These are phyloP conservation scores for Dysphania ambrosioides DNA, from an alignment of 148 eudicot genomes.

Conservation along the genomic window DNA sequence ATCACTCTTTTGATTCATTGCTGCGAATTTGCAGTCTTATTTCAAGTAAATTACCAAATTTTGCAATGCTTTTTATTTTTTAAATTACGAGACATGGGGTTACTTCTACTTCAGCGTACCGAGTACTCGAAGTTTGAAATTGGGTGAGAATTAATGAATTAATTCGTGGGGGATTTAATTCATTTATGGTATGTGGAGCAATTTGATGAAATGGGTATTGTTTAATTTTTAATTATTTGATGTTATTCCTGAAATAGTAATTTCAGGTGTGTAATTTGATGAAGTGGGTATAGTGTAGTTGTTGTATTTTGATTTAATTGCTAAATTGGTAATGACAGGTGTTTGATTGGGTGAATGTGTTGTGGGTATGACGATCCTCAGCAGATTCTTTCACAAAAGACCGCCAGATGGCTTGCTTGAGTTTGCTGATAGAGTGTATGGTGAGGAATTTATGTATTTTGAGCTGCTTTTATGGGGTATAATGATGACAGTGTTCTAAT, in stretches of 20 bases:
- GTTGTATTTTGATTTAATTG: not conserved
- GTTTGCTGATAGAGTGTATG: slow-evolving; percentile 89
- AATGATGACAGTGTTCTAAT: not conserved
- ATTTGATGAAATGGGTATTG: not conserved
- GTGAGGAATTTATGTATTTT: slow-evolving; percentile 35
- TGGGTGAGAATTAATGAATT: not conserved
- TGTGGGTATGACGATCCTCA: slow-evolving; percentile 70
- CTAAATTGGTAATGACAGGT: not conserved
- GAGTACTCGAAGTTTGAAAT: not conserved
- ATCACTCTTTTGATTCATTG: not conserved
- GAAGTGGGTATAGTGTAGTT: not conserved
- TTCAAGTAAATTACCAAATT: no score
- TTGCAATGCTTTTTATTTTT: not conserved
- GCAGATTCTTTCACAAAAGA: slow-evolving; percentile 91
- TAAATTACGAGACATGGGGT: not conserved
- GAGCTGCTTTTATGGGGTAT: not conserved
- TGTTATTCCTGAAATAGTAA: not conserved
- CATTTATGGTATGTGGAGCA: not conserved
- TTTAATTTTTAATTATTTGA: slow-evolving; percentile 6
- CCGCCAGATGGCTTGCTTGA: slow-evolving; percentile 98
- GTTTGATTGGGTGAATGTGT: no score
- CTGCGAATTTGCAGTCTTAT: not conserved
- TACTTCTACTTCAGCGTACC: not conserved
- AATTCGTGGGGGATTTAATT: not conserved
- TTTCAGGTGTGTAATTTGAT: slow-evolving; percentile 10